Evolutionary conservation across 768 basidiomycete species (phyloP), one percentile per base, ranked within the genome.

Genomic region (Rhodotorula toruloides): DNA sequence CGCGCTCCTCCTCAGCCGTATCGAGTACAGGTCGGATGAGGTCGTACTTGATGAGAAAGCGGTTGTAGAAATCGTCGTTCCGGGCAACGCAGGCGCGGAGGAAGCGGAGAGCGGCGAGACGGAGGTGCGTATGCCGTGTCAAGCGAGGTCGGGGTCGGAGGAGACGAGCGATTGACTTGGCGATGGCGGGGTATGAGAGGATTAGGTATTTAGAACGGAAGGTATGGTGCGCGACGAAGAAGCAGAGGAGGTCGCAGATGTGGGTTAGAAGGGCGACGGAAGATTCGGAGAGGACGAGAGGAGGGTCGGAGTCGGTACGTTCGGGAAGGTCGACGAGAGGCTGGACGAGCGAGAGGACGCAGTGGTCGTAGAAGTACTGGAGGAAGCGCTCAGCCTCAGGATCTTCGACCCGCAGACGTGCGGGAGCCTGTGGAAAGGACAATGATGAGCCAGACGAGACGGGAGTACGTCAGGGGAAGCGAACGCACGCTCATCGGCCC

Each of bases 171-270:
- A 94, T 81, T 65, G 86, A 85, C 55, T 82, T 75, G 55, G 89
- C 81, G 71, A 97, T 84, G 4, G 22, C 50, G 71, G 85, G 85
- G 46, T 86, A 85, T 3, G 91, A 87, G 72, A 96, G 83, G 76
- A 94, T 82, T 76, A 87, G 91, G 79, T 90, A 91, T 78, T 91
- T 88, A 74, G 89, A 89, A 61, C 91, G 87, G 80, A 94, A 93
- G 54, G 86, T 83, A 78, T 99, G 94, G 78, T 93, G 91, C 58
- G 83, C 80, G 65, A 89, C 82, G 79, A 91, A 91, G 78, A 86
- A 90, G 79, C 89, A 88, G 67, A 97, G 81, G 69, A 97, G 81
- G 77, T 99, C 94, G 79, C 89, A 89, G 58, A 97, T 83, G 78
- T 91, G 90, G 69, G 91, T 84, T 76, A 86, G 87, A 71, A 94